A percentile compares a stretch with the other conserved stretches of the same genome.
phyloP scores from a whole-genome alignment of 2,329 filamentous ascomycete species.

The Penicillium sp. region DNA sequence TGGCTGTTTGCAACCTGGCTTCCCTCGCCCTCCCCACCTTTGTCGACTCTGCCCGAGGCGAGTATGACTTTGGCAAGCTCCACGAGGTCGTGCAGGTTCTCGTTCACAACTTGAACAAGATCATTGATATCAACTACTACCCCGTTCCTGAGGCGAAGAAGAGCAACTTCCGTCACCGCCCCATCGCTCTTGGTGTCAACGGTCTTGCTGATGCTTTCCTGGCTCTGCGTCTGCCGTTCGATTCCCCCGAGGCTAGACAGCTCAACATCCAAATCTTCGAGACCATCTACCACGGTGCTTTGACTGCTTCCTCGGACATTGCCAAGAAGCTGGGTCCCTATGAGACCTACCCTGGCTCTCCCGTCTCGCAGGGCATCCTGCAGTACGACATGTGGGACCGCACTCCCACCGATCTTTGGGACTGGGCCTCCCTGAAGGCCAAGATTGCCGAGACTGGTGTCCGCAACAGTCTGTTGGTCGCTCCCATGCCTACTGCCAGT shows the following conservation, averaged over 20 bases:
- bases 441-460: conserved; percentile 91
- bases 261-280: conserved; percentile 99
- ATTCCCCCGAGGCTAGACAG: conserved; percentile 88
- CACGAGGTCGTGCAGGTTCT: conserved; percentile 92
- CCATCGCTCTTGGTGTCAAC: conserved; percentile 94
- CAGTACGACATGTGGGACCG: conserved; percentile 99
- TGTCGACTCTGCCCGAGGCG: conserved; percentile 78
- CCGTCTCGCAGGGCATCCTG: conserved; percentile 89
- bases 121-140: conserved; percentile 98
- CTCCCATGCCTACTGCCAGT: conserved; percentile 96
- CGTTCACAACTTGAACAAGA: conserved; percentile 93
- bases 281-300: conserved; percentile 95
- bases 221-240: conserved; percentile 92
- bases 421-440: conserved; percentile 85
- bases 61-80: conserved; percentile 94
- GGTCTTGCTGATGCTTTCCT: conserved; percentile 98
- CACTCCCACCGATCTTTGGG: conserved; percentile 91
- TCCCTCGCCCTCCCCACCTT: conserved; percentile 89
- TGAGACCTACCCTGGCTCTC: conserved; percentile 86
- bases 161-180: conserved; percentile 96
- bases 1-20: conserved; percentile 96
- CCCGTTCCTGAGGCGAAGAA: conserved; percentile 90
- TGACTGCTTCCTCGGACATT: conserved; percentile 84
- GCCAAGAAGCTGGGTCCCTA: conserved; percentile 83
- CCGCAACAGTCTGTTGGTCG: conserved; percentile 91